phyloP scores from a whole-genome alignment of 257 asterid species.

The Cinchona pubescens region DNA sequence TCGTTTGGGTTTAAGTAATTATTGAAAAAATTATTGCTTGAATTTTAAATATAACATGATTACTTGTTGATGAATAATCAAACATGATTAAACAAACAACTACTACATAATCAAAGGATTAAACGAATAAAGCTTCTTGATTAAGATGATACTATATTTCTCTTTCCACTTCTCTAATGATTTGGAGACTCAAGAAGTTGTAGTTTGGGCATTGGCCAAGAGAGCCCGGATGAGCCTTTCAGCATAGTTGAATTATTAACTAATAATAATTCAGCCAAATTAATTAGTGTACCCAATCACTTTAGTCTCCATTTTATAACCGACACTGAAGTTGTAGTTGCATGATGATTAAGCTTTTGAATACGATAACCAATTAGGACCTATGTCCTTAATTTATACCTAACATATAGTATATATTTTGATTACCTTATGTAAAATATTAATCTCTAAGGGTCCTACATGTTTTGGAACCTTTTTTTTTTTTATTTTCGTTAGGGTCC shows the following conservation, averaged over 20 bases:
- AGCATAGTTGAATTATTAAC: neutral
- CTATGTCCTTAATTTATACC: slow-evolving; percentile 20
- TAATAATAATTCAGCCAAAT: slow-evolving; percentile 6
- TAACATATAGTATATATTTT: slow-evolving; percentile 10
- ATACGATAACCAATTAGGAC: slow-evolving; percentile 8
- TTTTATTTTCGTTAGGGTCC: no score
- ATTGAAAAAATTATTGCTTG: neutral
- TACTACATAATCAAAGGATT: neutral
- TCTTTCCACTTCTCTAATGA: neutral
- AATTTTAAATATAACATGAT: neutral
- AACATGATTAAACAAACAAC: neutral
- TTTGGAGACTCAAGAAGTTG: neutral
- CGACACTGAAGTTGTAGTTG: slow-evolving; percentile 27
- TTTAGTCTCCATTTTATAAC: neutral
- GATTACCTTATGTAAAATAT: neutral
- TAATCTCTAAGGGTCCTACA: slow-evolving; percentile 9
- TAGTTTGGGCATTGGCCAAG: neutral
- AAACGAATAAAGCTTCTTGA: neutral
- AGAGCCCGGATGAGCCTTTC: neutral
- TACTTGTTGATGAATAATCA: neutral
- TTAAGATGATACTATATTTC: neutral
- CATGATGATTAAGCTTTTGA: slow-evolving; percentile 22
- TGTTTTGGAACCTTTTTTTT: neutral
- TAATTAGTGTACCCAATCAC: neutral
- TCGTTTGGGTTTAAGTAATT: neutral